Conservation (phyloP, 2,329 filamentous ascomycete species). For the Calonectria montana region DNA sequence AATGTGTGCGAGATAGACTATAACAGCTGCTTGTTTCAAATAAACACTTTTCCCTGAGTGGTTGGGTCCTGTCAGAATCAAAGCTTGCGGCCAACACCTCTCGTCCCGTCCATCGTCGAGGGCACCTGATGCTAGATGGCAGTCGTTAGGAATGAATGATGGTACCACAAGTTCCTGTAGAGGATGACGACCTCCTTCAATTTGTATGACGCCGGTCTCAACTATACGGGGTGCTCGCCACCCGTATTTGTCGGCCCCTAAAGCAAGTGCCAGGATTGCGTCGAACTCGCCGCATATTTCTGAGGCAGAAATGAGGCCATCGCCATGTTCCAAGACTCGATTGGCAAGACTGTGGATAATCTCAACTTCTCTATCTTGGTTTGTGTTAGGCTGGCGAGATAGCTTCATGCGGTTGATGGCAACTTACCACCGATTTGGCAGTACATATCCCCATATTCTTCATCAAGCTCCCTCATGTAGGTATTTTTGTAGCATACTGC, state of each 20-base stretch:
- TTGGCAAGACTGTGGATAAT: slow-evolving; percentile 83
- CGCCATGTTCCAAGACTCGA: slow-evolving; percentile 75
- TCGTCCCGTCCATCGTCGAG: slow-evolving; percentile 35
- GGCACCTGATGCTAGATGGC: slow-evolving; percentile 72
- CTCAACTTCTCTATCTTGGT: slow-evolving; percentile 84
- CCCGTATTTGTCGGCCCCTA: slow-evolving; percentile 80
- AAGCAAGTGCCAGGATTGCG: slow-evolving; percentile 82
- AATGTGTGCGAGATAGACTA: slow-evolving; percentile 91
- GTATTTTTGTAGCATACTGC: slow-evolving; percentile 88
- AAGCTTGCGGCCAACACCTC: slow-evolving; percentile 62
- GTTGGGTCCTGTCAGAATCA: slow-evolving; percentile 92
- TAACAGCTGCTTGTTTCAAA: slow-evolving; percentile 90
- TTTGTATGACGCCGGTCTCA: slow-evolving; percentile 75
- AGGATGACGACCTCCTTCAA: slow-evolving; percentile 84
- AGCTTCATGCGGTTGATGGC: neutral
- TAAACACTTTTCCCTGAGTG: slow-evolving; percentile 98
- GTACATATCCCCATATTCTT: slow-evolving; percentile 85
- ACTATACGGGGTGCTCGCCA: slow-evolving; percentile 78
- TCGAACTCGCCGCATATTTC: slow-evolving; percentile 89
- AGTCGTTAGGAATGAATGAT: slow-evolving; percentile 86
- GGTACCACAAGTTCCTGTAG: slow-evolving; percentile 87
- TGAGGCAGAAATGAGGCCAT: slow-evolving; percentile 74
- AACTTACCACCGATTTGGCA: slow-evolving; percentile 80
- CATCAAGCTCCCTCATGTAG: slow-evolving; percentile 84
- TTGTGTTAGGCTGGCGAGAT: slow-evolving; percentile 32